Base-by-base conservation (phyloP, 2,329 filamentous ascomycete species). In the Aureobasidium mangrovei region DNA sequence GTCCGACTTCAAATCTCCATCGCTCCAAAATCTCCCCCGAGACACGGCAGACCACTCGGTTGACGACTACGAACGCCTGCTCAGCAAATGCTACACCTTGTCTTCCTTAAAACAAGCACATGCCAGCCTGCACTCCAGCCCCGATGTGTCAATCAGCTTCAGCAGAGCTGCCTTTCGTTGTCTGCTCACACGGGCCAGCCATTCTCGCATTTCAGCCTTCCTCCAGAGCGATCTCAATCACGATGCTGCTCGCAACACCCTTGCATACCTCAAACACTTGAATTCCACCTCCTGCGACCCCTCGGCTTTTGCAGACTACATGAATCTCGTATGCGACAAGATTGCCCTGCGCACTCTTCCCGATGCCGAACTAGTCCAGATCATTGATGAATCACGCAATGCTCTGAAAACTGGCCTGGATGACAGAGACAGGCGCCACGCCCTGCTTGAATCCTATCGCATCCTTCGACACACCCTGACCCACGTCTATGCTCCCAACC, bases 291-390 rank as follows among this genome's bases (percentile, higher is more conserved):
- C 24, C 2, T 5, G 9, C n/a, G n/a, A 4, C 29, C 4, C 38
- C 24, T 18, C 18, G 8, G 6, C 18, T 2, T 4, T 48, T 3
- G 18, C 4, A 4, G 29, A 42, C 9, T 36, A 7, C 7, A 2
- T 47, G 7, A 2, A 42, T 27, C 41, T 56, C 31, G 39, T 63
- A 3, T 40, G 47, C 2, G 60, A 62, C 26, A 64, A 66, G 40
- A 45, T 60, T 26, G 46, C 48, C 4, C 55, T 63, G 18, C 49
- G 53, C 24, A 61, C 59, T 2, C 27, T 65, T 9, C 32, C 7
- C 4, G 33, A 36, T 3, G 24, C 55, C 3, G 54, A 59, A 33
- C 26, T 62, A 8, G 28, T 44, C 3, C 28, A 40, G 4, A 40
- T 58, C 4, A 24, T 7, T 18, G 18, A 18, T 18, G 18, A 18